A percentile compares a stretch with the other conserved stretches of the same genome.
Evolutionary conservation across 169 alveolate genomes (phyloP).

Genomic region (Cryptosporidium baileyi): DNA sequence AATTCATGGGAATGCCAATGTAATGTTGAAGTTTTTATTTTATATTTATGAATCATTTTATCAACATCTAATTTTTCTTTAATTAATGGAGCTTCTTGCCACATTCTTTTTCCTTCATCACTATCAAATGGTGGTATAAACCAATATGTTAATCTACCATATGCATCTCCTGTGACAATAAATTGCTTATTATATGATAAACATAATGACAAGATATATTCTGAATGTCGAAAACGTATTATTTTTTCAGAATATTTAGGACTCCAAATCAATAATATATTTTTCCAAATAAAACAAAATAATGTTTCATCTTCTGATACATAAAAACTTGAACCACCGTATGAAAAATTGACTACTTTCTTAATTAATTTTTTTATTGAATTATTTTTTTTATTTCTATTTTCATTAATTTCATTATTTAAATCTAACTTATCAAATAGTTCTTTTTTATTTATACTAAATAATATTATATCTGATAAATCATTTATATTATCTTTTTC

Average conservation of each 20-base stretch:
- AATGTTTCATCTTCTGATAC: slow-evolving; percentile 42
- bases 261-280: slow-evolving; percentile 32
- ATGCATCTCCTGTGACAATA: slow-evolving; percentile 60
- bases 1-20: slow-evolving; percentile 68
- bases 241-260: slow-evolving; percentile 22
- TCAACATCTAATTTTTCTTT: slow-evolving; percentile 9
- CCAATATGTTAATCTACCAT: slow-evolving; percentile 67
- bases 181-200: slow-evolving; percentile 20
- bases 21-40: slow-evolving; percentile 7
- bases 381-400: neutral
- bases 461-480: neutral
- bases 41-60: slow-evolving; percentile 26
- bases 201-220: slow-evolving; percentile 29
- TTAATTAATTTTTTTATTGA: neutral
- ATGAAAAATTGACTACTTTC: neutral
- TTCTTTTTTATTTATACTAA: neutral
- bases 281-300: slow-evolving; percentile 54
- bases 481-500: neutral
- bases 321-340: slow-evolving; percentile 30
- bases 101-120: slow-evolving; percentile 13
- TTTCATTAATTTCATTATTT: neutral
- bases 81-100: slow-evolving; percentile 43
- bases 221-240: slow-evolving; percentile 63
- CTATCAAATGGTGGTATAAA: slow-evolving; percentile 29
- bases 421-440: neutral